phyloP scores from a whole-genome alignment of 805 yeast genomes.

The Candida coleopterorum region DNA sequence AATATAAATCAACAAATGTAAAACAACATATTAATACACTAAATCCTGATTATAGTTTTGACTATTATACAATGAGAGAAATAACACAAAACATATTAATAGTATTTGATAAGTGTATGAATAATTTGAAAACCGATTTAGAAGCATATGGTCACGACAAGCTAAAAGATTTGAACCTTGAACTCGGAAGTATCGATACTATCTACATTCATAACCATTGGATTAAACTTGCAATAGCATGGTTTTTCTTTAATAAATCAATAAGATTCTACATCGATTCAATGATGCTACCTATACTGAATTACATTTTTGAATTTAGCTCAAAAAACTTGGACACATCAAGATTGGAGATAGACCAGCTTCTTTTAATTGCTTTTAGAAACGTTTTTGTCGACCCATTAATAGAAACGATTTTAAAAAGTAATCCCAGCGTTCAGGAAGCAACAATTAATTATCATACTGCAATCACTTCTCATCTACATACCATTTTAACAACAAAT shows the following conservation, averaged over 20 bases:
- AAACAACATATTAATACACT: background rate
- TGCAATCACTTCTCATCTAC: no score
- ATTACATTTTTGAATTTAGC: slow-evolving; percentile 13
- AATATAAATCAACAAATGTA: background rate
- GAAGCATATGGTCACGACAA: background rate
- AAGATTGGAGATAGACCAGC: slow-evolving; percentile 22
- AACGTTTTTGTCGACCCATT: slow-evolving; percentile 24
- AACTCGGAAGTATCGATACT: background rate
- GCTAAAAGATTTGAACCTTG: background rate
- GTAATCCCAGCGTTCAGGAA: no score
- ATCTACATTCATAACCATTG: slow-evolving; percentile 14
- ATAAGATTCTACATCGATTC: slow-evolving; percentile 20
- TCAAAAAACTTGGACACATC: slow-evolving; percentile 5
- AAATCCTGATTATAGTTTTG: slow-evolving; percentile 12
- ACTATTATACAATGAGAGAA: slow-evolving; percentile 25
- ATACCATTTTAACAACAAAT: no score
- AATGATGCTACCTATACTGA: slow-evolving; percentile 24
- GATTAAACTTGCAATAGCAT: slow-evolving; percentile 17
- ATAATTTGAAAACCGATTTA: slow-evolving; percentile 19
- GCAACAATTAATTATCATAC: no score
- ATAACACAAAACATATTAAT: slow-evolving; percentile 23
- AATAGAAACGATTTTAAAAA: slow-evolving; percentile 9
- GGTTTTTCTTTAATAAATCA: slow-evolving; percentile 26
- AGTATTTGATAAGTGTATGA: slow-evolving; percentile 21
- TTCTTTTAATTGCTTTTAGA: slow-evolving; percentile 23